A percentile compares a stretch with the other conserved stretches of the same genome.
phyloP scores from a whole-genome alignment of 2,329 filamentous ascomycete genomes.

The Ceratocystiopsis sp. region DNA sequence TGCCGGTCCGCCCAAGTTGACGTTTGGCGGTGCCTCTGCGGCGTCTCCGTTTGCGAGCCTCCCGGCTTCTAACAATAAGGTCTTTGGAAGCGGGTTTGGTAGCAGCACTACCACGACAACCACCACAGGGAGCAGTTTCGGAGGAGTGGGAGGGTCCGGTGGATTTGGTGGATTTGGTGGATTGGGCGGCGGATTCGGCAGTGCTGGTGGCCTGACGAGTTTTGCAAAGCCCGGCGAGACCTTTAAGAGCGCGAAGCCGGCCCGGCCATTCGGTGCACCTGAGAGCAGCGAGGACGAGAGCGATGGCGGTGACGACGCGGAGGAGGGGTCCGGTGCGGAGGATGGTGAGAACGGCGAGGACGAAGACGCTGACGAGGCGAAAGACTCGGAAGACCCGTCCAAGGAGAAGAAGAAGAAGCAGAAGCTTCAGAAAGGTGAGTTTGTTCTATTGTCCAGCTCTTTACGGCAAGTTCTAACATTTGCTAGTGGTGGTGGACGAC shows the following conservation, averaged over 20 bases:
- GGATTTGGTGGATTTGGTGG: constrained; percentile 20
- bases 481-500: constrained; percentile 53
- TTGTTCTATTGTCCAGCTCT: neutral
- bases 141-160: too few relatives aligned
- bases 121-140: too few relatives aligned
- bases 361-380: constrained; percentile 25
- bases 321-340: constrained; percentile 18
- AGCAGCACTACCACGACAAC: constrained; percentile 16
- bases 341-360: constrained; percentile 33
- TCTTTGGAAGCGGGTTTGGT: constrained; percentile 14
- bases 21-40: constrained; percentile 24
- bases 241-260: constrained; percentile 40
- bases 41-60: constrained; percentile 30
- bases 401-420: constrained; percentile 48
- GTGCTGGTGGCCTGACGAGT: constrained; percentile 33
- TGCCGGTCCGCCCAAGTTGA: constrained; percentile 26
- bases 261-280: constrained; percentile 62
- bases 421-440: constrained; percentile 53
- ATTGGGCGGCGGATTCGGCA: constrained; percentile 3
- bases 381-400: constrained; percentile 1
- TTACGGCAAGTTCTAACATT: constrained; percentile 12
- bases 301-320: constrained; percentile 12
- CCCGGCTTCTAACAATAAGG: neutral
- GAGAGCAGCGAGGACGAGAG: constrained; percentile 43
- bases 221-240: constrained; percentile 50